These are phyloP conservation scores for Chrysopogon serrulatus DNA, from an alignment of 176 grass and related monocot genomes.

Conservation along the genomic window DNA sequence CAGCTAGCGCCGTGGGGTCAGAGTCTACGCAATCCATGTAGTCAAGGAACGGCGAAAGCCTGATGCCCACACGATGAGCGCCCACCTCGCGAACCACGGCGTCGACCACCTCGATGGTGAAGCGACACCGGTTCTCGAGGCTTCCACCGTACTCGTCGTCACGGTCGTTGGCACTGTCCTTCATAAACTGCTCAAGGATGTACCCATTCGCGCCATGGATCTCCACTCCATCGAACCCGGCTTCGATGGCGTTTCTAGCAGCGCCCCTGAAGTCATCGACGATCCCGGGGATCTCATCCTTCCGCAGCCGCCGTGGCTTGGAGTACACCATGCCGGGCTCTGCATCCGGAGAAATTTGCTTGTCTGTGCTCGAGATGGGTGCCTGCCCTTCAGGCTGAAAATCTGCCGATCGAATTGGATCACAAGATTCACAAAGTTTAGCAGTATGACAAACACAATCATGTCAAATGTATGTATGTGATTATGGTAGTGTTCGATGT, in stretches of 20 bases:
- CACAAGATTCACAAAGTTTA: too few relatives aligned
- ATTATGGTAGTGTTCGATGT: too few relatives aligned
- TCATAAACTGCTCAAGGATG: slow-evolving; percentile 38
- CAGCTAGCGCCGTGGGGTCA: not conserved
- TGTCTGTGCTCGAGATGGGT: too few relatives aligned
- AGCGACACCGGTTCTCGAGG: slow-evolving; percentile 32
- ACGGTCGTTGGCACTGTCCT: slow-evolving; percentile 27
- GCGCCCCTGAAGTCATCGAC: slow-evolving; percentile 35
- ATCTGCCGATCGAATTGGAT: too few relatives aligned
- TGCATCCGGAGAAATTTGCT: too few relatives aligned
- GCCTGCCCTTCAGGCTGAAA: too few relatives aligned
- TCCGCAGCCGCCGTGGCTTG: too few relatives aligned
- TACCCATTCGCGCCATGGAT: slow-evolving; percentile 22
- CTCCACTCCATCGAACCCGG: slow-evolving; percentile 30
- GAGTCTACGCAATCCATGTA: slow-evolving; percentile 25
- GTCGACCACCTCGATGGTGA: slow-evolving; percentile 14
- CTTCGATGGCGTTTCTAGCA: slow-evolving; percentile 6
- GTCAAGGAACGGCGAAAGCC: not conserved
- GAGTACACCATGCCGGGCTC: too few relatives aligned
- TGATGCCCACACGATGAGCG: slow-evolving; percentile 11
- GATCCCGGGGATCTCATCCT: too few relatives aligned
- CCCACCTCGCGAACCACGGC: slow-evolving; percentile 1
- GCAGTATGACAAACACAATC: too few relatives aligned
- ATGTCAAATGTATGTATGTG: too few relatives aligned
- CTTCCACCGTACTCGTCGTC: slow-evolving; percentile 15